phyloP scores from a whole-genome alignment of 176 grass and related monocot species.

The Pontederia paniculata region DNA sequence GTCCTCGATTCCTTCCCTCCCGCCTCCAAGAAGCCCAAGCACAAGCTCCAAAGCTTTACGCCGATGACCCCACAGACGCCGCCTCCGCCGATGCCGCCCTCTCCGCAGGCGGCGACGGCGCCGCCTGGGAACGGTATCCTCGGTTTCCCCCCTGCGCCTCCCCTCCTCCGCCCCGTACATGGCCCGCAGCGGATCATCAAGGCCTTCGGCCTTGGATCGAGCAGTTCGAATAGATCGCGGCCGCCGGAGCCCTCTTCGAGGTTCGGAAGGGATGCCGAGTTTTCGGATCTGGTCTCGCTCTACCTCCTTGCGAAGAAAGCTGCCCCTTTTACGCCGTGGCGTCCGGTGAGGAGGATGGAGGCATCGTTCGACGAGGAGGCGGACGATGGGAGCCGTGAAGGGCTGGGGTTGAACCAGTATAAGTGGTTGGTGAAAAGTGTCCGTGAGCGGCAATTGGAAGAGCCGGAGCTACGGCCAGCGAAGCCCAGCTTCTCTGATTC shows the following conservation, averaged over 20 bases:
- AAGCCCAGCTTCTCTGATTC: too few relatives aligned
- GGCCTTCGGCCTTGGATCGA: slow-evolving; percentile 29
- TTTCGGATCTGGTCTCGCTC: background rate
- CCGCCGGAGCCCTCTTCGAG: background rate
- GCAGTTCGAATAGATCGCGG: background rate
- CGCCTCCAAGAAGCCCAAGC: slow-evolving; percentile 9
- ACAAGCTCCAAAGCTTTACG: too few relatives aligned
- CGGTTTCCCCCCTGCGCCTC: slow-evolving; percentile 22
- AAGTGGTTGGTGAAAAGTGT: slow-evolving; percentile 33
- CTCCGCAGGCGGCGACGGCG: background rate
- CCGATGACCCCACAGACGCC: background rate
- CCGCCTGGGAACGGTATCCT: too few relatives aligned
- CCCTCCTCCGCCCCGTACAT: slow-evolving; percentile 25
- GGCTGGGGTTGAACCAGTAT: slow-evolving; percentile 35
- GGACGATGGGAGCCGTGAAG: background rate
- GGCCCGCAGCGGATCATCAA: slow-evolving; percentile 30
- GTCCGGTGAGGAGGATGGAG: background rate
- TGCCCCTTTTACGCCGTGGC: background rate
- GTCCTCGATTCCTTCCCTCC: background rate
- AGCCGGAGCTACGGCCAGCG: background rate
- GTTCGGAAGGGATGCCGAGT: background rate
- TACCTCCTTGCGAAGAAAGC: slow-evolving; percentile 4
- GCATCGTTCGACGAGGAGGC: background rate
- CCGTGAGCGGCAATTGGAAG: background rate
- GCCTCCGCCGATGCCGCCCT: background rate